These are phyloP conservation scores for Arbutus unedo DNA, from an alignment of 148 eudicot genomes.

Conservation along the genomic window DNA sequence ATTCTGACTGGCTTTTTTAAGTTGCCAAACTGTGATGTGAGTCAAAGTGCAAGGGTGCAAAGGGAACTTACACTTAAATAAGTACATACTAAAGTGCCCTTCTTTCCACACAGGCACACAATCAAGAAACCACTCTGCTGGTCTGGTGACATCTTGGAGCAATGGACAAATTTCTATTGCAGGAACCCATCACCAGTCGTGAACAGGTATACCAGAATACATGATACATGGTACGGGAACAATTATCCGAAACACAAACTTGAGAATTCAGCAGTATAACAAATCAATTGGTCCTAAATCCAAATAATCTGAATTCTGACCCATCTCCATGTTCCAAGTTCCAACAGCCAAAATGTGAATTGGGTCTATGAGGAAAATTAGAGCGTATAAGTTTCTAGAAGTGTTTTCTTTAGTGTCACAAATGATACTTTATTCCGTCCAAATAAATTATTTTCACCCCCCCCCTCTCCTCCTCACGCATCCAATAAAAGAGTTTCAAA, in stretches of 20 bases:
- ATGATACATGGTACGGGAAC: not conserved
- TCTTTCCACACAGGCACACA: not conserved
- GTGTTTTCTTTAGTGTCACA: not conserved
- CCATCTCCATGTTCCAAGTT: not conserved
- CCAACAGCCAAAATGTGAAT: not conserved
- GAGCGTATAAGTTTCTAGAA: not conserved
- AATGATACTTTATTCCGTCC: not conserved
- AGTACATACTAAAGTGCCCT: not conserved
- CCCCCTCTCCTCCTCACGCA: too few relatives aligned
- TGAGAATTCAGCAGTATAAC: not conserved
- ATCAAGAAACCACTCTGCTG: not conserved
- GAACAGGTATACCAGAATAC: not conserved
- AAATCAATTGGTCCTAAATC: not conserved
- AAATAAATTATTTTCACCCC: not conserved
- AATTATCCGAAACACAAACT: not conserved
- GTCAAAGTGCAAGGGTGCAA: constrained; percentile 2
- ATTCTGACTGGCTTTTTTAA: not conserved
- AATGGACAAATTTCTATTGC: not conserved
- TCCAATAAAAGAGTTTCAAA: not conserved
- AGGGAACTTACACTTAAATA: not conserved
- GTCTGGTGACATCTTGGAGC: not conserved
- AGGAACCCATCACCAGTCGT: not conserved
- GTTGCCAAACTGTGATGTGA: not conserved
- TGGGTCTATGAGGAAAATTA: not conserved
- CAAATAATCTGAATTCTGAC: not conserved